Percentiles rank a stretch among this genome's conserved stretches.
Evolutionary conservation across 139 green algal genomes (phyloP).

Genomic region (Micromonas pusilla): DNA sequence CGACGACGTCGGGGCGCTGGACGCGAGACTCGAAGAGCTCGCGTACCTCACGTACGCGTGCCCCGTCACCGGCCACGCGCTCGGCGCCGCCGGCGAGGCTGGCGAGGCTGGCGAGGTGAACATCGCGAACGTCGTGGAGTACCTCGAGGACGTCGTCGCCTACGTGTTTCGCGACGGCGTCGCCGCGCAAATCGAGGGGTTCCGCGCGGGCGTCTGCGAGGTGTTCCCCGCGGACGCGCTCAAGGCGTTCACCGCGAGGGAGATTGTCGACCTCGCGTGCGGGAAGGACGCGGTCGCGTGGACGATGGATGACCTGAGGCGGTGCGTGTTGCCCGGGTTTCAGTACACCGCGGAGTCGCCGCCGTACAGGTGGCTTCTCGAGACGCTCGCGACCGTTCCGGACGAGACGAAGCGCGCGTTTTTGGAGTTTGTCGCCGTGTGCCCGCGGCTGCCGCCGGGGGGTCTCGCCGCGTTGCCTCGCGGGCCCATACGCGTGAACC

Average conservation of each 20-base stretch:
- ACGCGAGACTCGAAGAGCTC: background rate
- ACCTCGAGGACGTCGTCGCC: conserved; percentile 47
- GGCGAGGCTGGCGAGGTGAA: conserved; percentile 45
- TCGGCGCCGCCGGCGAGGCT: background rate
- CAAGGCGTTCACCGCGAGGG: conserved; percentile 73
- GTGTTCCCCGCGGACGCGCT: conserved; percentile 63
- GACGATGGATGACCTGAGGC: background rate
- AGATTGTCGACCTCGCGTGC: conserved; percentile 88
- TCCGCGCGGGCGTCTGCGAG: conserved; percentile 57
- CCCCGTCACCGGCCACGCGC: background rate
- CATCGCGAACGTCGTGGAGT: conserved; percentile 57
- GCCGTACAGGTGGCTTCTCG: conserved; percentile 51
- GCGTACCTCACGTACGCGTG: background rate
- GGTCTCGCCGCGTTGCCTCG: conserved; percentile 75
- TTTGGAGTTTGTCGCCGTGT: conserved; percentile 92
- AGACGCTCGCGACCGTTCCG: conserved; percentile 80
- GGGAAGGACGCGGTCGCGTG: conserved; percentile 39
- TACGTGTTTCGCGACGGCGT: conserved; percentile 60
- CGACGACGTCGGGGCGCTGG: background rate
- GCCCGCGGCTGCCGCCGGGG: conserved; percentile 83
- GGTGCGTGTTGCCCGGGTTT: background rate
- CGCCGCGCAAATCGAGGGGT: conserved; percentile 62
- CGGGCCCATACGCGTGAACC: background rate
- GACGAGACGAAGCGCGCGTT: conserved; percentile 76
- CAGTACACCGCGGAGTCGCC: conserved; percentile 50